phyloP scores from a whole-genome alignment of 495 filamentous ascomycete species.

The Penicillium fimorum region DNA sequence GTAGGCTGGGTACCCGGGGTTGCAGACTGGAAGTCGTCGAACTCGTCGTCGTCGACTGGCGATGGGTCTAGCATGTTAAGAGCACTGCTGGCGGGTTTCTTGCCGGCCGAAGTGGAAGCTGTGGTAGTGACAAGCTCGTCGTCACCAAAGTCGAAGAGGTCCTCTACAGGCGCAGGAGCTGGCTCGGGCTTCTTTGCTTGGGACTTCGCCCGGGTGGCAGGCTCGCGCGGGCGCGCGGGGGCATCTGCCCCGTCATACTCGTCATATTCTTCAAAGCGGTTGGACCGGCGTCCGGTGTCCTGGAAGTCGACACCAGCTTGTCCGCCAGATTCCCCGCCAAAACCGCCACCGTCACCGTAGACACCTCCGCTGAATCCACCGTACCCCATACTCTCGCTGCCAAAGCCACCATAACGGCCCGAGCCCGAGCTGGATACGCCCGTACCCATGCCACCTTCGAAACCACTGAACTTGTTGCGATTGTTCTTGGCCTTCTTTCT shows the following conservation, averaged over 20 bases:
- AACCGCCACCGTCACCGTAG: constrained; percentile 66
- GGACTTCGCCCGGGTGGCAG: constrained; percentile 40
- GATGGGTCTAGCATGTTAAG: constrained; percentile 55
- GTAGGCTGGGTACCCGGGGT: constrained; percentile 50
- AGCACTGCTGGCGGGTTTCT: constrained; percentile 49
- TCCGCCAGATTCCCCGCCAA: constrained; percentile 23
- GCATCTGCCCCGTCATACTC: constrained; percentile 82
- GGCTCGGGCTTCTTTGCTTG: constrained; percentile 75
- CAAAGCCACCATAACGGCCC: constrained; percentile 84
- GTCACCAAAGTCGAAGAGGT: constrained; percentile 84
- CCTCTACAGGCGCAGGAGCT: constrained; percentile 40
- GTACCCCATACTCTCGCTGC: constrained; percentile 69
- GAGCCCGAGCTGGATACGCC: constrained; percentile 55
- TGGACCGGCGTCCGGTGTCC: constrained; percentile 59
- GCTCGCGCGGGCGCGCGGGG: constrained; percentile 45
- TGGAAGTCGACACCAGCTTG: constrained; percentile 56
- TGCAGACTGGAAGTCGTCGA: constrained; percentile 98
- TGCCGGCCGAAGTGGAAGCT: constrained; percentile 47
- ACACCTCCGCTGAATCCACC: constrained; percentile 85
- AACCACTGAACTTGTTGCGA: constrained; percentile 90
- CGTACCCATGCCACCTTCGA: constrained; percentile 72
- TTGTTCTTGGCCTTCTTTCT: constrained; percentile 89
- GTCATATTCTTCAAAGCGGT: constrained; percentile 95
- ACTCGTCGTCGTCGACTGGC: constrained; percentile 81
- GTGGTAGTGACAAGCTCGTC: constrained; percentile 57